A percentile compares a stretch with the other conserved stretches of the same genome.
phyloP scores from a whole-genome alignment of 495 filamentous ascomycete genomes.

The Cercophora scortea region DNA sequence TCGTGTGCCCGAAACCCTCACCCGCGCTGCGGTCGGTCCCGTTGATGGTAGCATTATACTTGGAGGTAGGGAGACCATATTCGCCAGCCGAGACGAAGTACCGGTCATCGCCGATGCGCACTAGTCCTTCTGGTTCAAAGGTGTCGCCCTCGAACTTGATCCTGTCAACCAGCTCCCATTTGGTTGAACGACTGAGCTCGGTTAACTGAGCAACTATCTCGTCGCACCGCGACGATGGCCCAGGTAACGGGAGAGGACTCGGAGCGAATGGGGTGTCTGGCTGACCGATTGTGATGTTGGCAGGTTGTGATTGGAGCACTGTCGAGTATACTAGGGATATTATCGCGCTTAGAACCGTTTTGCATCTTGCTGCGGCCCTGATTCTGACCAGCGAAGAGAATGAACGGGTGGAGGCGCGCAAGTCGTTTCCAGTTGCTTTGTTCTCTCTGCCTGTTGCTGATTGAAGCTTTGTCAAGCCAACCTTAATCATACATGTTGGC shows the following conservation, averaged over 20 bases:
- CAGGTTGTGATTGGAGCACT: not conserved
- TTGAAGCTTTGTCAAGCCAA: too few relatives aligned
- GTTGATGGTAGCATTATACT: slow-evolving; percentile 20
- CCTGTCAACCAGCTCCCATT: slow-evolving; percentile 25
- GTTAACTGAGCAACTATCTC: slow-evolving; percentile 23
- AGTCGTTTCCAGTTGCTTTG: too few relatives aligned
- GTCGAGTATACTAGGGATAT: not conserved
- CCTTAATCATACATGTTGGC: too few relatives aligned
- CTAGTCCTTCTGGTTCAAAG: slow-evolving; percentile 30
- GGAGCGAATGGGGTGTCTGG: slow-evolving; percentile 9
- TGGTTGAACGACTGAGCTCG: slow-evolving; percentile 19
- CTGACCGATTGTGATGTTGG: slow-evolving; percentile 9
- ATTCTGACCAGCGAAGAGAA: too few relatives aligned
- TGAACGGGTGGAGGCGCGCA: too few relatives aligned
- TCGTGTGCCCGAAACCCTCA: slow-evolving; percentile 25
- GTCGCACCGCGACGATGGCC: slow-evolving; percentile 17
- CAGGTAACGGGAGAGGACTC: slow-evolving; percentile 18
- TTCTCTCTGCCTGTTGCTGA: too few relatives aligned
- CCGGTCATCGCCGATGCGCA: slow-evolving; percentile 23
- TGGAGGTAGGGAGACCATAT: slow-evolving; percentile 17
- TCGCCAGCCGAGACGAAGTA: slow-evolving; percentile 26
- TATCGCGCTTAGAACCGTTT: too few relatives aligned
- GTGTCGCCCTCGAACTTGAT: slow-evolving; percentile 28
- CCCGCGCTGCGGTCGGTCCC: slow-evolving; percentile 24
- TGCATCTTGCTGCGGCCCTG: too few relatives aligned